Evolutionary conservation across 1,284 basidiomycete species (phyloP), one percentile per base, ranked within the genome.

Genomic region (Agaricales sp.): DNA sequence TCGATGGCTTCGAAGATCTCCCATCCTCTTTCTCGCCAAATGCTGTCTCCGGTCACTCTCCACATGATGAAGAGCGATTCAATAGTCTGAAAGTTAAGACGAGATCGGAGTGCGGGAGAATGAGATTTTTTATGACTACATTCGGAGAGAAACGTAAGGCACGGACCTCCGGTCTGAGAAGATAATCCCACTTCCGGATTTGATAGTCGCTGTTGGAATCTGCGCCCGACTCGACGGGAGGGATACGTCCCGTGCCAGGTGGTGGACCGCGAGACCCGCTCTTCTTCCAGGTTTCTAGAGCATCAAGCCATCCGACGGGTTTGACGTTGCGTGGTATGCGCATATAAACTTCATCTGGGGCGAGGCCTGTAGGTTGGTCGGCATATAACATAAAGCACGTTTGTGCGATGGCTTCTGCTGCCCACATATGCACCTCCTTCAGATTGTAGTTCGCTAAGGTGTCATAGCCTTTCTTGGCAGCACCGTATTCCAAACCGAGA

Each of bases 1-100:
- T 77, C 67, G 45, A 82, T 73, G 1, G 77, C 70, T 56, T 74
- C 59, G 59, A 80, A 82, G 37, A 81, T 70, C 37, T 64, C 60
- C 80, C 80, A 82, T 1, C 77, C 80, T 53, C 75, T 74, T 48
- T 80, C 72, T 19, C 75, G 62, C 76, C 76, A 78, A 8, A 60
- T 59, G 23, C 57, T 57, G 46, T 77, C 72, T 2, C 73, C 71
- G 12, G 76, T 77, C 13, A 70, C 69, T 19, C 69, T 62, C 71
- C 72, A 78, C 54, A 77, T 56, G 18, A 75, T 51, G 56, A 74
- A 77, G 47, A 76, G 64, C 47, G 67, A 70, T 56, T 78, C 75
- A 20, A 77, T 61, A 4, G 73, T 67, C 73, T 78, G 52, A 13
- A 26, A 25, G 37, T n/a, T 26, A n/a, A 43, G 20, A 47, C 30